phyloP scores from a whole-genome alignment of 2,329 filamentous ascomycete species.

The Helicocarpus griseus region DNA sequence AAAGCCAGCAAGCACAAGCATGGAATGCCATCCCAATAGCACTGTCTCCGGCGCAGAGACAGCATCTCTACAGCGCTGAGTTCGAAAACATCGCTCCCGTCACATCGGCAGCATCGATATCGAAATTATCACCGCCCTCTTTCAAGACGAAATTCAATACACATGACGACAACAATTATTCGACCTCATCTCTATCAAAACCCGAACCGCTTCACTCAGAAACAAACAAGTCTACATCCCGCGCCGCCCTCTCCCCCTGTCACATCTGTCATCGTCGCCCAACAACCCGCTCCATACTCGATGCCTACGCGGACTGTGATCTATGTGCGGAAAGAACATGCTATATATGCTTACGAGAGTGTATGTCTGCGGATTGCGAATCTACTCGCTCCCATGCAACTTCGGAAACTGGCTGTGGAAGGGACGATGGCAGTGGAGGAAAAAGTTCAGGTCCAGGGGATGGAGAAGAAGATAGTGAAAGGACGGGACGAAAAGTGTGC shows the following conservation, averaged over 20 bases:
- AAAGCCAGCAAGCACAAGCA: slow-evolving; percentile 11
- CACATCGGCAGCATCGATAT: background rate
- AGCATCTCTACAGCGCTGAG: background rate
- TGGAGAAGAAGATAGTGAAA: background rate
- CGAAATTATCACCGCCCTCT: background rate
- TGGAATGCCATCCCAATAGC: background rate
- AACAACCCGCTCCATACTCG: slow-evolving; percentile 29
- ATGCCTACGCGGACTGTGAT: slow-evolving; percentile 34
- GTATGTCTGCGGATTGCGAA: slow-evolving; percentile 24
- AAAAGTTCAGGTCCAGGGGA: background rate
- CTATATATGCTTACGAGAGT: slow-evolving; percentile 34
- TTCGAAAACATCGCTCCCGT: background rate
- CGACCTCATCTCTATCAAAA: background rate
- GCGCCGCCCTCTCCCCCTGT: slow-evolving; percentile 24
- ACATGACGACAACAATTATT: background rate
- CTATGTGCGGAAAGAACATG: slow-evolving; percentile 30
- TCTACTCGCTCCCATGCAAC: slow-evolving; percentile 1
- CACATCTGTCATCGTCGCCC: slow-evolving; percentile 35
- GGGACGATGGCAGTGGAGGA: background rate
- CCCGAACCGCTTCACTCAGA: background rate
- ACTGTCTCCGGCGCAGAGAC: background rate
- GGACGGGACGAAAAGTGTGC: slow-evolving; percentile 26
- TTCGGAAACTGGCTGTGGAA: background rate
- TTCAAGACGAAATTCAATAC: background rate
- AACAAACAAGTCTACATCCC: background rate